Evolutionary conservation across 441 rosid genomes (phyloP), one percentile per base, ranked within the genome.

Genomic region (Aleurites moluccanus): DNA sequence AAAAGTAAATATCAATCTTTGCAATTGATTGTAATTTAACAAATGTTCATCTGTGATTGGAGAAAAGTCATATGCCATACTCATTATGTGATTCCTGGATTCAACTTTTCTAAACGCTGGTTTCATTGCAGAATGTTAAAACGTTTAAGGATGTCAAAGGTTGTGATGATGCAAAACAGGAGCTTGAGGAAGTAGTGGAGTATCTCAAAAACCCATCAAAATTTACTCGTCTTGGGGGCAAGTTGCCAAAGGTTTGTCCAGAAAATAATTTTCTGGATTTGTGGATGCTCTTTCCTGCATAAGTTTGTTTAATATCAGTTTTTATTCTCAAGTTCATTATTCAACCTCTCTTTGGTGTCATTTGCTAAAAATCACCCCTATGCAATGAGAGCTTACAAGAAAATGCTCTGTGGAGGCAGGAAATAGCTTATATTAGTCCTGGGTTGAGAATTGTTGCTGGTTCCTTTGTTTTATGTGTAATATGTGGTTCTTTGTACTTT

Each of bases 141-240:
- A 96, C 99, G 52, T 96, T 96, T 79, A 96, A 96, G 91, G 98
- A 96, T 86, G 98, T 96, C 73, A 96, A 93, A 88, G 99, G 99
- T 72, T 96, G 99, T 82, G 98, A 96, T 87, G 99, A 96, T 86
- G 99, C 99, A 71, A 96, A 93, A 82, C 97, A 92, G 86, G 98
- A 96, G 87, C 97, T 96, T 70, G 97, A 92, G 87, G 99, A 96
- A 85, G 97, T 96, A 56, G 99, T 93, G 64, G 99, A 96, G 82
- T 96, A 96, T 82, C 91, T 96, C 1, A 96, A 89, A 81, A 96
- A 92, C 82, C 98, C 99, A 74, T 33, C 96, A 52, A 96, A 96
- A 73, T 96, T 96, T 81, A 96, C 99, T 80, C 96, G 99, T 70
- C 97, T 96, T 45, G 98, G 98, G 65, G 99, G 98, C 55, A 93